Percentiles rank a stretch among this genome's conserved stretches.
Conservation (phyloP, 2,329 filamentous ascomycete species). For the Geosmithia flava region DNA sequence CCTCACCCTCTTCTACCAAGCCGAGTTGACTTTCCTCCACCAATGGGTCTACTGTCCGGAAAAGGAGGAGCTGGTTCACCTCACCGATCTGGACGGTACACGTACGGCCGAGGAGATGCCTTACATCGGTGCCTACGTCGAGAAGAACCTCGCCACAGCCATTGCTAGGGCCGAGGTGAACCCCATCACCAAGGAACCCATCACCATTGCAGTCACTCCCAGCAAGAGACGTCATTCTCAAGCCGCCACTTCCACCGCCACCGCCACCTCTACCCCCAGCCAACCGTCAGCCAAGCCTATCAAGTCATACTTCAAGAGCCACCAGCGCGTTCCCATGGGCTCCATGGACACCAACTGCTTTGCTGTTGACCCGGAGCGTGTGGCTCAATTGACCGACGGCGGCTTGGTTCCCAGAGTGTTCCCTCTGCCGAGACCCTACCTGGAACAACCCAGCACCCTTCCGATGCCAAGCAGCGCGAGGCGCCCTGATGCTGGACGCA, state of each 20-base stretch:
- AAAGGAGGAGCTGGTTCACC: conserved; percentile 56
- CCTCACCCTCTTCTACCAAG: conserved; percentile 67
- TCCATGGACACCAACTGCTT: conserved; percentile 53
- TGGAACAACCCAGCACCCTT: conserved; percentile 22
- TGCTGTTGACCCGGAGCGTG: conserved; percentile 33
- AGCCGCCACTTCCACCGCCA: conserved; percentile 22
- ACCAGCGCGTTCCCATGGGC: conserved; percentile 41
- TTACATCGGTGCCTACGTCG: conserved; percentile 68
- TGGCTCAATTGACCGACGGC: conserved; percentile 34
- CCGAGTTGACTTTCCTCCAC: conserved; percentile 85
- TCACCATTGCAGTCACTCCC: conserved; percentile 28
- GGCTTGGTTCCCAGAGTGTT: conserved; percentile 42
- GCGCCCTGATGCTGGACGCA: conserved; percentile 6
- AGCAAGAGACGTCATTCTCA: conserved; percentile 29
- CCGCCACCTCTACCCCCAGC: conserved; percentile 7
- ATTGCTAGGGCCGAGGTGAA: conserved; percentile 77
- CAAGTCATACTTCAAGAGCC: conserved; percentile 38
- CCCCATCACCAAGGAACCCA: conserved; percentile 71
- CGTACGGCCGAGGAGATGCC: conserved; percentile 59
- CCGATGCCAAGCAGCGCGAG: conserved; percentile 5
- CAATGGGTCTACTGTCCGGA: conserved; percentile 88
- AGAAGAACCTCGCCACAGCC: conserved; percentile 54
- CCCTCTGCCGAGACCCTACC: conserved; percentile 44
- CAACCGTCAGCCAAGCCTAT: conserved; percentile 34
- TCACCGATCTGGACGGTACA: conserved; percentile 54